Base-by-base conservation (phyloP, 2,329 filamentous ascomycete genomes). In the Orbilia blumenaviensis region DNA sequence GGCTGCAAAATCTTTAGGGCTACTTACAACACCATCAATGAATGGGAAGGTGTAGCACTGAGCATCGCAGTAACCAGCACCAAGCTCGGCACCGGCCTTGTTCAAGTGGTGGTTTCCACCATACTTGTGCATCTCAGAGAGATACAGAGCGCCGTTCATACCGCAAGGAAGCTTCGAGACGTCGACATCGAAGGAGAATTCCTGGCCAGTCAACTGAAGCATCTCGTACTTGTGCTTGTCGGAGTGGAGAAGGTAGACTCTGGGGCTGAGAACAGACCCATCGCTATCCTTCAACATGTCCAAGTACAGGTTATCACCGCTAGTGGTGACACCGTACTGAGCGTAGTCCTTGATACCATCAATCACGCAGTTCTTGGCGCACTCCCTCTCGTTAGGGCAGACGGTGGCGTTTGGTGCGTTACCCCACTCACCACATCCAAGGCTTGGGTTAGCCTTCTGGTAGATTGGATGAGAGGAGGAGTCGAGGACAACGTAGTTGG, bases 321-420 rank as follows among this genome's bases (percentile, higher is more conserved):
- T 78, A 0, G 84, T 83, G 4, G 78, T 81, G 12, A 86, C 83
- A n/a, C 85, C 85, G 34, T 82, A 81, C 52, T 82, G 81, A 0
- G 81, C 79, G 80, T 88, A 88, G 80, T 88, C 88, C 81, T 86
- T 79, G 50, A 87, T 84, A 8, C 85, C 86, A 38, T 88, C 84
- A 42, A 88, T 84, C 68, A 87, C 82, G 79, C 87, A 89, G 81
- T 88, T 88, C 78, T 84, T 79, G 2, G 86, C 85, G 77, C 87
- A 89, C 0, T 84, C 84, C 67, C 82, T 83, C 69, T 84, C 83
- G 76, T 86, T 84, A 0, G 86, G 85, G 78, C 87, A 88, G 0
- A 84, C 84, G 0, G 83, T 84, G 10, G 80, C 67, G 77, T 87
- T 84, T 27, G 83, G 80, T 2, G 79, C 74, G 34, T 75, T 80